A percentile compares a stretch with the other conserved stretches of the same genome.
These are phyloP conservation scores for Diaporthe citrichinensis DNA, from an alignment of 2,329 filamentous ascomycete genomes.

Conservation along the genomic window DNA sequence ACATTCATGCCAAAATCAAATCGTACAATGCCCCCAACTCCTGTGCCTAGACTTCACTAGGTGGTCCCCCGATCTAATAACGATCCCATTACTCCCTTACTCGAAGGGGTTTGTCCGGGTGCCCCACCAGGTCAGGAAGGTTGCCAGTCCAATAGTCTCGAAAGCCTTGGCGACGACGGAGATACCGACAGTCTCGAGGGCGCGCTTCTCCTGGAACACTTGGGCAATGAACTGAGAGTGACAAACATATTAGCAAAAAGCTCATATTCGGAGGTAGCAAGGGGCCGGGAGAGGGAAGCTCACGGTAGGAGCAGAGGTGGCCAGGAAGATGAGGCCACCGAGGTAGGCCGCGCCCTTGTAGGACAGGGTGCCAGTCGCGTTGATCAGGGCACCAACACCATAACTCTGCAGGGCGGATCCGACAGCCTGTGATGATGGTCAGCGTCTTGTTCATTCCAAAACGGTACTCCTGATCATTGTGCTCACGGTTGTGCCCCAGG, in stretches of 20 bases:
- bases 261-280: background rate
- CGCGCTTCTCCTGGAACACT: constrained; percentile 91
- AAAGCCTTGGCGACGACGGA: constrained; percentile 86
- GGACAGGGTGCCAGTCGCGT: constrained; percentile 92
- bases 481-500: constrained; percentile 73
- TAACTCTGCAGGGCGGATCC: constrained; percentile 92
- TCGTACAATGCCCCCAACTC: constrained; percentile 29
- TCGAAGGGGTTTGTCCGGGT: constrained; percentile 94
- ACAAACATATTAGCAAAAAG: constrained; percentile 40
- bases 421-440: constrained; percentile 54
- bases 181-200: constrained; percentile 90
- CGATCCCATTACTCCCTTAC: constrained; percentile 61
- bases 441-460: background rate
- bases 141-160: constrained; percentile 91
- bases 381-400: constrained; percentile 90
- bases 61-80: background rate
- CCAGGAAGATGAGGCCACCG: constrained; percentile 90
- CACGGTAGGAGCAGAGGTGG: constrained; percentile 89
- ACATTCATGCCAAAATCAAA: constrained; percentile 14
- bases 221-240: constrained; percentile 94
- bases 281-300: constrained; percentile 49
- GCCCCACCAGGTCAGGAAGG: constrained; percentile 98
- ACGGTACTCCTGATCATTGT: background rate
- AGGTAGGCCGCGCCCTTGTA: constrained; percentile 99
- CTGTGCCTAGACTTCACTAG: background rate